Evolutionary conservation across 2,329 filamentous ascomycete species (phyloP), one percentile per base, ranked within the genome.

Genomic region (Metarhizium anisopliae): DNA sequence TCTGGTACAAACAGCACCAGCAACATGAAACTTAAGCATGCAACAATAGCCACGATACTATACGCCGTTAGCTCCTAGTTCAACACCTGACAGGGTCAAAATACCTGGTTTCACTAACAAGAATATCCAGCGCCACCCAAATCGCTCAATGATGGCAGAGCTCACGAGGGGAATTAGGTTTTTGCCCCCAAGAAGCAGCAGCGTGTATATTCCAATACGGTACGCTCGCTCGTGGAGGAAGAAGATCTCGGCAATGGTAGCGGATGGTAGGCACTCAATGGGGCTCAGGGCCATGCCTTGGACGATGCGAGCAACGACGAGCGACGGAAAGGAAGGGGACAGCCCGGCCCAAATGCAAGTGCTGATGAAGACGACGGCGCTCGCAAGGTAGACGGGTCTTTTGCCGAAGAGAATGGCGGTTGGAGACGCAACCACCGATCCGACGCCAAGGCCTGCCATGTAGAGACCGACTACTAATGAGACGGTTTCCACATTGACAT

Each of bases 221-320:
- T 92, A 97, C 0, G 93, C 93, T 58, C 93, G 81, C 72, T 97
- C 93, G 65, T 97, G 93, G 18, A 97, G 77, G 67, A 96, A 96
- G 75, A 92, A 97, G 58, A 97, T 96, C 70, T 97, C 93, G 4
- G 92, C 91, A 64, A 97, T 93, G 0, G 91, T 96, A 14, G 93
- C 92, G 4, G 90, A 95, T 0, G 93, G 93, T 32, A 97, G 78
- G 65, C 91, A 95, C 69, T 97, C 93, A 7, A 96, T 90, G 0
- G 91, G 90, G 61, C 89, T 94, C 50, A 96, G 86, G 0, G 91
- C 86, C 8, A 96, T 77, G 3, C 93, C 94, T 69, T 95, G 90
- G 59, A 96, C 87, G 52, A 97, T 84, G 54, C 93, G 82, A 29
- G 90, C 93, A 7, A 91, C 70, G 6, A 95, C 76, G 38, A 97